phyloP scores from a whole-genome alignment of 495 filamentous ascomycete species.

The Penicillium samsonianum region DNA sequence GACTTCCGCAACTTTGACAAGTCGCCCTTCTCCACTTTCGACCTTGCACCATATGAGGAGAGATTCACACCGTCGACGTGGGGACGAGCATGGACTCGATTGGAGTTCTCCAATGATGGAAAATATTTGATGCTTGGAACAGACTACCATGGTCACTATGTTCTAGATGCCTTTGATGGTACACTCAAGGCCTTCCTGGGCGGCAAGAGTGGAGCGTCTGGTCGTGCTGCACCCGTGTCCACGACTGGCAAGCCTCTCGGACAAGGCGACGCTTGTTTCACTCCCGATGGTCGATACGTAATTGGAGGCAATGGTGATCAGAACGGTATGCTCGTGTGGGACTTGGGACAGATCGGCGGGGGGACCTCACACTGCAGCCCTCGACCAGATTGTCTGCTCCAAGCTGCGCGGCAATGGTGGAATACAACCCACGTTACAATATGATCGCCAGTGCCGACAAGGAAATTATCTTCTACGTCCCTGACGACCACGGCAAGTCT shows the following conservation, averaged over 20 bases:
- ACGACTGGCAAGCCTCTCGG: slow-evolving; percentile 51
- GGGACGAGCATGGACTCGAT: slow-evolving; percentile 70
- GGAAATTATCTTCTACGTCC: slow-evolving; percentile 88
- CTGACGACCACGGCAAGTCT: slow-evolving; percentile 45
- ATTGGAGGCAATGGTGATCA: slow-evolving; percentile 72
- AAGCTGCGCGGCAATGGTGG: slow-evolving; percentile 69
- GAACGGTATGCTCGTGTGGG: slow-evolving; percentile 78
- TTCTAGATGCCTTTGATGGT: slow-evolving; percentile 89
- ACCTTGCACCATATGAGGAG: slow-evolving; percentile 63
- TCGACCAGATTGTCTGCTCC: slow-evolving; percentile 62
- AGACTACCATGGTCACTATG: slow-evolving; percentile 75
- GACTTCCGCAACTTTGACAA: slow-evolving; percentile 93
- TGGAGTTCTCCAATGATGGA: slow-evolving; percentile 95
- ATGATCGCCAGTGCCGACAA: slow-evolving; percentile 85
- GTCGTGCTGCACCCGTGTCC: slow-evolving; percentile 49
- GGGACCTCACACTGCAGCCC: slow-evolving; percentile 62
- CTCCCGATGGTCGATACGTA: slow-evolving; percentile 83
- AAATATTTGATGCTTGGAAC: slow-evolving; percentile 82
- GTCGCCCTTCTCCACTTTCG: slow-evolving; percentile 82
- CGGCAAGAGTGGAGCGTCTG: slow-evolving; percentile 45
- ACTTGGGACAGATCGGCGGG: slow-evolving; percentile 59
- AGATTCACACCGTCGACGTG: slow-evolving; percentile 52
- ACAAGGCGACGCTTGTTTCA: slow-evolving; percentile 84
- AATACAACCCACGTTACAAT: slow-evolving; percentile 88
- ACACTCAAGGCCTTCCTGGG: slow-evolving; percentile 64